Percentiles rank a stretch among this genome's conserved stretches.
These are phyloP conservation scores for Pseudocercospora musae DNA, from an alignment of 2,329 filamentous ascomycete genomes.

Conservation along the genomic window DNA sequence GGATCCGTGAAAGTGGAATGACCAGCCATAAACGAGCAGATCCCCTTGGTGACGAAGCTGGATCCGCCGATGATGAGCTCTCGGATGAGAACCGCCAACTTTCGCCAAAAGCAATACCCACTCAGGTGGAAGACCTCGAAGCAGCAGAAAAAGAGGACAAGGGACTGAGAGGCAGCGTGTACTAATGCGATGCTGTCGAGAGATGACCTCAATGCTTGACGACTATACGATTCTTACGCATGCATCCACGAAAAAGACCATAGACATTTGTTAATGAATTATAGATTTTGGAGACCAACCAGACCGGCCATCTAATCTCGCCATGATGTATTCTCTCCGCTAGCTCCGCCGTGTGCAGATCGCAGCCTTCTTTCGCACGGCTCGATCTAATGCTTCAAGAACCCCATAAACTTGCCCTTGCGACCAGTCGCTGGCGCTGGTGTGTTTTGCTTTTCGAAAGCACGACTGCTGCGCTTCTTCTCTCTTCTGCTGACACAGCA, in stretches of 20 bases:
- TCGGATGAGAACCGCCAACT: constrained; percentile 18
- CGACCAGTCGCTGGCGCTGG: not conserved
- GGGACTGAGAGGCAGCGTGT: constrained; percentile 33
- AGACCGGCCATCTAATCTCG: not conserved
- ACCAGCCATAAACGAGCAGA: constrained; percentile 44
- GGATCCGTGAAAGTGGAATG: constrained; percentile 50
- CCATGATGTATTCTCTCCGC: not conserved
- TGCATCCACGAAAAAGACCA: not conserved
- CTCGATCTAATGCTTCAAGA: not conserved
- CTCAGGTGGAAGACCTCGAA: constrained; percentile 21
- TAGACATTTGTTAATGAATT: not conserved
- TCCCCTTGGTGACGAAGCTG: constrained; percentile 44
- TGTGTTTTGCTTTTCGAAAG: not conserved
- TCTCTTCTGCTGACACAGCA: constrained; percentile 26
- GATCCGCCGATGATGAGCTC: constrained; percentile 15
- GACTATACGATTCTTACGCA: not conserved
- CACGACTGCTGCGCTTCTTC: constrained; percentile 16
- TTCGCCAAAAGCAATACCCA: constrained; percentile 2
- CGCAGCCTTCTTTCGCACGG: not conserved
- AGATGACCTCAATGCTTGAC: not conserved
- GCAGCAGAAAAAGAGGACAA: constrained; percentile 29
- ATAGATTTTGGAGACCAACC: not conserved
- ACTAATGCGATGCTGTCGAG: constrained; percentile 16
- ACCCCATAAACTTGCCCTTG: not conserved
- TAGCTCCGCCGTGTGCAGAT: not conserved